Percentiles rank a stretch among this genome's conserved stretches.
These are phyloP conservation scores for Quaeritorhiza haematococci DNA, from an alignment of 371 early-diverging fungal species.

Conservation along the genomic window DNA sequence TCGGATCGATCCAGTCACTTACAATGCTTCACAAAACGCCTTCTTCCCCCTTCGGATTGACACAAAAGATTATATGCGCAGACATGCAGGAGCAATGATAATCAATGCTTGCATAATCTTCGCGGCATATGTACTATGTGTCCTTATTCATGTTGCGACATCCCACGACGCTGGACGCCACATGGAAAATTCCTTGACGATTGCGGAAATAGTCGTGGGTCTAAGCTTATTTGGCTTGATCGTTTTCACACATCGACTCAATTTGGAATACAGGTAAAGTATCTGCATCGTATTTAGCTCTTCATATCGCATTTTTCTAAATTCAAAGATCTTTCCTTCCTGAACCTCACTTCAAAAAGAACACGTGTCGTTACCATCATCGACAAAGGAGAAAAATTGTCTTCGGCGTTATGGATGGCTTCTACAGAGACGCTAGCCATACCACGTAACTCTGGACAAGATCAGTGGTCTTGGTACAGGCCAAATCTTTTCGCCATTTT, in stretches of 20 bases:
- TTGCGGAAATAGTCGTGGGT: conserved; percentile 10
- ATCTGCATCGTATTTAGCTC: no score
- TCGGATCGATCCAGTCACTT: no score
- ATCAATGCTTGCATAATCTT: conserved; percentile 6
- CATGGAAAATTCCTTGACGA: no score
- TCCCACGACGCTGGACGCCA: conserved; percentile 1
- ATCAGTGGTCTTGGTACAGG: conserved; percentile 13
- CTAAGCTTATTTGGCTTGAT: conserved; percentile 2
- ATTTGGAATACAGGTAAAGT: conserved; percentile 2
- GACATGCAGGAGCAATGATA: conserved; percentile 5
- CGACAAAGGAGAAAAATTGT: conserved; percentile 16
- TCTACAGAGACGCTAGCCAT: conserved; percentile 6
- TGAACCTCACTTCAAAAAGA: no score
- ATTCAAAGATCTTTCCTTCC: no score
- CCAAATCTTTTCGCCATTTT: conserved; percentile 15
- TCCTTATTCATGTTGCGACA: background rate
- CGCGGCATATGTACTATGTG: conserved; percentile 12
- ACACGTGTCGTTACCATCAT: conserved; percentile 3
- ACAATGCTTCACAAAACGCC: no score
- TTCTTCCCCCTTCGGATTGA: no score
- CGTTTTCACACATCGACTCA: conserved; percentile 7
- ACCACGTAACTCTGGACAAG: background rate
- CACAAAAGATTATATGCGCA: conserved; percentile 13
- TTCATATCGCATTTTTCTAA: no score
- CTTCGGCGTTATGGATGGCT: conserved; percentile 15